Evolutionary conservation across 768 basidiomycete genomes (phyloP), one percentile per base, ranked within the genome.

Genomic region (Tylopilus sp.): DNA sequence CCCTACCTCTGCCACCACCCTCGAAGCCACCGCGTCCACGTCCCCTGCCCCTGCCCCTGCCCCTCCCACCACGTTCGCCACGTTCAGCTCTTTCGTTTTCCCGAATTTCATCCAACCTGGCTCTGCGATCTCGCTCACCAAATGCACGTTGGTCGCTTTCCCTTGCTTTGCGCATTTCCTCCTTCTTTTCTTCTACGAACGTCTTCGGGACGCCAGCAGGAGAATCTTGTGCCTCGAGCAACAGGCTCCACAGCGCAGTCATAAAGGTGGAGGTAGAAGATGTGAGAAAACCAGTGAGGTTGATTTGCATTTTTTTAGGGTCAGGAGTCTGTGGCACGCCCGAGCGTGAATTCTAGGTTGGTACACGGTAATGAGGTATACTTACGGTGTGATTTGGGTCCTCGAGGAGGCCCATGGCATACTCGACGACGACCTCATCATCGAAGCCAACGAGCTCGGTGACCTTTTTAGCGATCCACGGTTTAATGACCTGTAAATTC

Each of bases 401-500:
- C 65, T 99, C 97, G 6, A 99, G 73, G 18, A 98, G 76, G 17
- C 92, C 92, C 83, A 93, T 91, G 17, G 93, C 92, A 64, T 97
- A 98, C 65, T 98, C 95, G 25, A 98, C 85, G 38, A 98, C 86
- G 39, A 99, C 86, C 66, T 99, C 97, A 69, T 99, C 97, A 62
- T 99, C 97, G 33, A 98, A 83, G 2, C 95, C 92, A 39, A 94
- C 82, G 20, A 97, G 79, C 51, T 94, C 90, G 3, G 88, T 80
- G 50, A 97, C 86, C 70, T 91, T 89, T 77, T 92, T 93, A 13
- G 91, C 88, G 53, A 98, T 85, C 97, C 97, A 99, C 3, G 93
- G 91, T 52, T 90, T 78, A 64, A 99, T 89, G 59, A 98, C 93
- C 17, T 80, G 75, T 54, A 98, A 61, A 68, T 98, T 97, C 54